Conservation (phyloP, 2,329 filamentous ascomycete genomes). For the Aplosporella prunicola region DNA sequence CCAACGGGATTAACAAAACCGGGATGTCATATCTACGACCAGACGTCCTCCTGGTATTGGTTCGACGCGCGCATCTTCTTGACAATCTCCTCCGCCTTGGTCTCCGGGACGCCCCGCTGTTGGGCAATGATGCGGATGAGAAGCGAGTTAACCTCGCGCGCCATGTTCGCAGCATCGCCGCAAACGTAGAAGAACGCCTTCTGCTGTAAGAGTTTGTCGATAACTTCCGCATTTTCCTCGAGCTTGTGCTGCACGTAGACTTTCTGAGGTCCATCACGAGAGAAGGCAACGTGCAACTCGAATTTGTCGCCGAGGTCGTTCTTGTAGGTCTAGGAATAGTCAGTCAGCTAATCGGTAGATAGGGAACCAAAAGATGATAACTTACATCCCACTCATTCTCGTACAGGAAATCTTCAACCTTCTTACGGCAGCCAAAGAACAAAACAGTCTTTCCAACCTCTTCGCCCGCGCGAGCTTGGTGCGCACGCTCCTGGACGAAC, state of each 20-base stretch:
- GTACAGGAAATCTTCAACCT: constrained; percentile 87
- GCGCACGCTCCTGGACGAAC: constrained; percentile 88
- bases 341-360: constrained; percentile 15
- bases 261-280: constrained; percentile 77
- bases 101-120: constrained; percentile 68
- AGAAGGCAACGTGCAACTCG: constrained; percentile 87
- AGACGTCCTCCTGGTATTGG: constrained; percentile 83
- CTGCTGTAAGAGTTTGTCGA: constrained; percentile 80
- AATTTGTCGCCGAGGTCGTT: constrained; percentile 79
- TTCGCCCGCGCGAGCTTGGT: constrained; percentile 68
- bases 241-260: constrained; percentile 95
- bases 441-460: constrained; percentile 78
- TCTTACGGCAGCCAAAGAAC: constrained; percentile 90
- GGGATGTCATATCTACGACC: constrained; percentile 40
- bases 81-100: constrained; percentile 90
- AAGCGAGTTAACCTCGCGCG: constrained; percentile 81
- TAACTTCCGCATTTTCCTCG: constrained; percentile 69
- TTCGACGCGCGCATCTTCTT: constrained; percentile 93
- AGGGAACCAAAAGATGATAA: constrained; percentile 14
- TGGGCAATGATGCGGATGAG: constrained; percentile 79
- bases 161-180: constrained; percentile 96
- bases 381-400: constrained; percentile 84
- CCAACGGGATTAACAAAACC: neutral
- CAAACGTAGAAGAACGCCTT: constrained; percentile 96
- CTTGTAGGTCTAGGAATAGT: constrained; percentile 61